Evolutionary conservation across 164 flowering plant species (phyloP), one percentile per base, ranked within the genome.

Genomic region (Berberis vulgaris): DNA sequence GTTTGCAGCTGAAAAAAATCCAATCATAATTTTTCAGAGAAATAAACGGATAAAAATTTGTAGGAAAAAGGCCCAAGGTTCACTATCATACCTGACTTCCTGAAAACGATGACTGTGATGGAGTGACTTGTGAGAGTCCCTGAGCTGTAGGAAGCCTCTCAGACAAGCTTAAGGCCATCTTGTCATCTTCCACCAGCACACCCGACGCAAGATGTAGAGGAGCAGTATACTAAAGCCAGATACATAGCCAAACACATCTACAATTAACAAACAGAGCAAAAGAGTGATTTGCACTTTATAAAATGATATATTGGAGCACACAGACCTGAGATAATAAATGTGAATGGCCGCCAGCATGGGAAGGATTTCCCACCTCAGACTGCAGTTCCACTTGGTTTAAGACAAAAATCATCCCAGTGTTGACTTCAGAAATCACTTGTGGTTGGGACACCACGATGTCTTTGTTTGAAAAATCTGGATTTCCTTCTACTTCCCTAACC

Each of bases 381-480:
- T 87, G 97, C 57, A 83, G 65, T 26, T 94, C 98, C 59, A 86
- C 90, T 67, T 84, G 91, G 72, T 78, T 83, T 41, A 78, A 67
- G 3, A 91, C 61, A 63, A 91, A 55, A n/a, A 84, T 68, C 38
- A 77, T 67, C 62, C 71, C 85, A 38, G 96, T 43, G 68, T 87
- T 91, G 42, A 75, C 79, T 62, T 91, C 96, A 76, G 87, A 65
- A 59, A 82, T 76, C 45, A 82, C 73, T 67, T 74, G 90, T 41
- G 86, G 75, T 56, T 84, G 99, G 53, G 97, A 62, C 58, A 77
- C 76, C 67, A 76, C 90, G 56, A 83, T 65, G 70, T 91, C 99
- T 72, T 94, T 91, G 56, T 83, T 91, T 7, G 97, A 91, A 67
- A 95, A 95, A 76, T 95, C 99, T 74, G 97, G 97, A 79, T 95